These are phyloP conservation scores for Backusella psychrophila DNA, from an alignment of 192 early-diverging fungal genomes.

Conservation along the genomic window DNA sequence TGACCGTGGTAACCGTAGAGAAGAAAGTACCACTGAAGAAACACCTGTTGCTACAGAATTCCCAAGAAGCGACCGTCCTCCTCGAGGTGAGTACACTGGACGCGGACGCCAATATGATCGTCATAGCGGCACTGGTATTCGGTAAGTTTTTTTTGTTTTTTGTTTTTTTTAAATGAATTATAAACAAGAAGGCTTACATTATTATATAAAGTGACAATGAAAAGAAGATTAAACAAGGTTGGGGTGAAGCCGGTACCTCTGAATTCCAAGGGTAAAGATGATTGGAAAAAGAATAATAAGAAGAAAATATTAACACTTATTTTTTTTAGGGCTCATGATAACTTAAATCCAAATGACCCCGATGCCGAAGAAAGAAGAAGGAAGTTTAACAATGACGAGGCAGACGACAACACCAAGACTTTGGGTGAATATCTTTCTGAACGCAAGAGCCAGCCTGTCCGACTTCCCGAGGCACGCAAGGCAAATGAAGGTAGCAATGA, in stretches of 20 bases:
- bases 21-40: neutral
- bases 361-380: constrained; percentile 21
- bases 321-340: constrained; percentile 3
- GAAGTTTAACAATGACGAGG: constrained; percentile 46
- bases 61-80: neutral
- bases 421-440: constrained; percentile 81
- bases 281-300: neutral
- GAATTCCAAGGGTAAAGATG: constrained; percentile 44
- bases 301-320: neutral
- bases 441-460: constrained; percentile 40
- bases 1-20: constrained; percentile 11
- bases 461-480: constrained; percentile 61
- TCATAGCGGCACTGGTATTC: constrained; percentile 69
- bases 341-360: constrained; percentile 24
- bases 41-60: neutral
- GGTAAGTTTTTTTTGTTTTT: constrained; percentile 17
- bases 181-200: neutral
- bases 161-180: neutral
- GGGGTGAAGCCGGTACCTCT: constrained; percentile 65
- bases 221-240: constrained; percentile 87
- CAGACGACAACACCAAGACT: constrained; percentile 79
- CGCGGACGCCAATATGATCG: constrained; percentile 71
- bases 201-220: constrained; percentile 58
- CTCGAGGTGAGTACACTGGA: neutral
- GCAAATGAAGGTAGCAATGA: constrained; percentile 90